These are phyloP conservation scores for Tetrahymena malaccensis DNA, from an alignment of 73 alveolate genomes.

Conservation along the genomic window DNA sequence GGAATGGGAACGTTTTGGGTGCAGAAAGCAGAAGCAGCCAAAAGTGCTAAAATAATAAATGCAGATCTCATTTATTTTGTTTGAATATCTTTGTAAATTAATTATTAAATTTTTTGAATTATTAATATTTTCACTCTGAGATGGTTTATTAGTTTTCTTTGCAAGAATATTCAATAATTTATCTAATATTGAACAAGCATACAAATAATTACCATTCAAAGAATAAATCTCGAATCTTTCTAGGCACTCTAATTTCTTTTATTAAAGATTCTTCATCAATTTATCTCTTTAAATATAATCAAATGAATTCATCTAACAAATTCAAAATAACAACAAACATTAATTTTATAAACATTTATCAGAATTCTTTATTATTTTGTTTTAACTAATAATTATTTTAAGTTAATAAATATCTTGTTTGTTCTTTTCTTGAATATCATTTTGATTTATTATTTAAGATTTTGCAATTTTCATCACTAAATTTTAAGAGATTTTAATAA, in stretches of 20 bases:
- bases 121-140: not conserved
- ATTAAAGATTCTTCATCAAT: not conserved
- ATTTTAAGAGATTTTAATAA: too few species aligned
- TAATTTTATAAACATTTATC: too few species aligned
- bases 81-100: not conserved
- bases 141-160: not conserved
- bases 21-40: not conserved
- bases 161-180: not conserved
- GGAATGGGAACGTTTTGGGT: not conserved
- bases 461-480: too few species aligned
- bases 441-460: too few species aligned
- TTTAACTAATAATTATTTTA: too few species aligned
- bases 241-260: not conserved
- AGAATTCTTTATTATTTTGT: too few species aligned
- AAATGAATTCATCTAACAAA: not conserved
- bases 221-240: not conserved
- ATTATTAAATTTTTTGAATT: not conserved
- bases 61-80: not conserved
- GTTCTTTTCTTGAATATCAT: too few species aligned
- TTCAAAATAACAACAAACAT: not conserved
- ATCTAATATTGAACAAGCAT: not conserved
- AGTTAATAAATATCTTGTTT: too few species aligned
- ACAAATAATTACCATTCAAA: not conserved
- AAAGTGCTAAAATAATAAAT: not conserved
- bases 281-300: not conserved